Percentiles rank a stretch among this genome's conserved stretches.
These are phyloP conservation scores for Protoeuglena noctilucae DNA, from an alignment of 139 green algal genomes.

Conservation along the genomic window DNA sequence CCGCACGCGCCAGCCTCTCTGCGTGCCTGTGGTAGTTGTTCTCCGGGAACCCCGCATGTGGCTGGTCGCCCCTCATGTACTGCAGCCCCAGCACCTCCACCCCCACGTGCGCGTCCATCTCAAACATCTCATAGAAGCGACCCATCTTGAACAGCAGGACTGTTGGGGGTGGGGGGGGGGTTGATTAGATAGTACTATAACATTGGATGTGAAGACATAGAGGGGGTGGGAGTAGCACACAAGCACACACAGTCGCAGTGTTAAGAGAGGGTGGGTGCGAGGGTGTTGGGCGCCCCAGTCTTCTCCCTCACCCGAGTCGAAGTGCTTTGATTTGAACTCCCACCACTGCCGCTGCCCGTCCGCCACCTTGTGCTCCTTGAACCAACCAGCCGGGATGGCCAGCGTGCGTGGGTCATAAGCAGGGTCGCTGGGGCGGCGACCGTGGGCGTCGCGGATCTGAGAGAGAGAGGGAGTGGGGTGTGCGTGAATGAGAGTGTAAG, in stretches of 20 bases:
- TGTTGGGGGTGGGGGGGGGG: too few species aligned
- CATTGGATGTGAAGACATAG: too few species aligned
- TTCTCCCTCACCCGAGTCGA: conserved; percentile 35
- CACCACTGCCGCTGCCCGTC: conserved; percentile 88
- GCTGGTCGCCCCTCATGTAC: conserved; percentile 97
- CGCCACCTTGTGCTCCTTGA: conserved; percentile 49
- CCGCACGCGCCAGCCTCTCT: conserved; percentile 64
- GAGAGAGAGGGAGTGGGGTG: too few species aligned
- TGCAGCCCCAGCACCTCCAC: conserved; percentile 69
- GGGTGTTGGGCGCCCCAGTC: background rate
- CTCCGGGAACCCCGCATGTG: conserved; percentile 85
- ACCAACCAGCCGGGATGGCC: conserved; percentile 51
- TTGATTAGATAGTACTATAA: too few species aligned
- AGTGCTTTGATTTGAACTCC: conserved; percentile 79
- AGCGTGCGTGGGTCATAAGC: conserved; percentile 66
- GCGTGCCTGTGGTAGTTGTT: conserved; percentile 62
- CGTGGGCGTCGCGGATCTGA: conserved; percentile 35
- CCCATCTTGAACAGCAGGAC: conserved; percentile 84
- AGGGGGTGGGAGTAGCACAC: conserved; percentile 1
- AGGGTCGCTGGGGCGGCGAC: conserved; percentile 34
- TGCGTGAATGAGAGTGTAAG: too few species aligned
- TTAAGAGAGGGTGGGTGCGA: background rate
- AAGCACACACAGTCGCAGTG: background rate
- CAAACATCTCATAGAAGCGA: conserved; percentile 95
- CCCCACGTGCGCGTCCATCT: conserved; percentile 93